Percentiles rank a stretch among this genome's conserved stretches.
Evolutionary conservation across 1,284 basidiomycete genomes (phyloP).

Genomic region (Waitea zeae): DNA sequence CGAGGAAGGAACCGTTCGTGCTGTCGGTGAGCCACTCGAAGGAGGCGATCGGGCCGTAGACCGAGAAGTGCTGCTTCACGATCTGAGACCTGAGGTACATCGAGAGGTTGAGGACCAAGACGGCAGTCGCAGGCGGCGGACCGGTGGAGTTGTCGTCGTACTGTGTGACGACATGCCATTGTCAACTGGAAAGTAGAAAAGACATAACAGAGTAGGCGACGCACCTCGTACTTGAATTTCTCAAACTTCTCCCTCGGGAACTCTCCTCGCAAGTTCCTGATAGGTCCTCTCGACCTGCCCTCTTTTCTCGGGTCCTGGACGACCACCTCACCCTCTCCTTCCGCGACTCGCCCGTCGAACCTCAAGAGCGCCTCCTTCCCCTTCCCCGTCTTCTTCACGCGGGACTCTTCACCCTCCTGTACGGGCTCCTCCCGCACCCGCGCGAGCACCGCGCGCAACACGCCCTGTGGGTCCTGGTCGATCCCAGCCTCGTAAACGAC

Average conservation of each 20-base stretch:
- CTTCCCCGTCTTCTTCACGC: conserved; percentile 43
- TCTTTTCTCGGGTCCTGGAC: conserved; percentile 41
- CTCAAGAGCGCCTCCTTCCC: conserved; percentile 40
- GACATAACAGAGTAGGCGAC: neutral
- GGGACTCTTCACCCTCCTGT: conserved; percentile 18
- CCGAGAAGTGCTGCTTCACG: conserved; percentile 52
- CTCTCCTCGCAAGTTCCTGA: conserved; percentile 16
- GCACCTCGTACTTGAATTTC: conserved; percentile 41
- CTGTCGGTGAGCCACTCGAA: conserved; percentile 75
- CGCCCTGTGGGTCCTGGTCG: conserved; percentile 26
- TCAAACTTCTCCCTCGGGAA: conserved; percentile 27
- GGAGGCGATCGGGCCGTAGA: conserved; percentile 49
- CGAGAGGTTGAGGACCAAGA: conserved; percentile 62
- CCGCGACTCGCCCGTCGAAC: conserved; percentile 38
- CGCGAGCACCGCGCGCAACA: conserved; percentile 31
- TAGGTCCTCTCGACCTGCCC: too few relatives aligned
- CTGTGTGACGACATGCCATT: conserved; percentile 19
- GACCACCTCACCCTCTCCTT: conserved; percentile 23
- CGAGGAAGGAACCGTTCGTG: conserved; percentile 67
- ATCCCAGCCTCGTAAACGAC: conserved; percentile 44
- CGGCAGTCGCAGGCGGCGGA: conserved; percentile 56
- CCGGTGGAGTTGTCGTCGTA: conserved; percentile 66
- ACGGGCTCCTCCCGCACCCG: conserved; percentile 24
- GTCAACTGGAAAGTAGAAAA: conserved; percentile 5
- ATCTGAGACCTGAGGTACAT: conserved; percentile 51